Conservation (phyloP, 805 yeast species). For the Spathaspora arborariae region DNA sequence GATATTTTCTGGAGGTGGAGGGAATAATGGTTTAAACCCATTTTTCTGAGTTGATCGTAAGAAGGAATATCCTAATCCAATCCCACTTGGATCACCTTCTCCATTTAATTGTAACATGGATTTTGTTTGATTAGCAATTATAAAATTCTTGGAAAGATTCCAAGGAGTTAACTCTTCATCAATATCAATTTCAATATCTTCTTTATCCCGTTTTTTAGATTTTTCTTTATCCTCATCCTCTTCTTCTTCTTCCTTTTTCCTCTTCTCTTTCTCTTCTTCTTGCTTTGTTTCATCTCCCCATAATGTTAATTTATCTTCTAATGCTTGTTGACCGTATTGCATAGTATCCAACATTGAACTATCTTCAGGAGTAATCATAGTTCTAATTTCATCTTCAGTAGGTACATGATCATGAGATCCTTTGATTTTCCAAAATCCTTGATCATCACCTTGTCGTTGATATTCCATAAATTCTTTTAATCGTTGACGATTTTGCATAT, state of each 20-base stretch:
- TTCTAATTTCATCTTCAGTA: slow-evolving; percentile 66
- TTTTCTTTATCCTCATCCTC: slow-evolving; percentile 16
- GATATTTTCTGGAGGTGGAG: slow-evolving; percentile 31
- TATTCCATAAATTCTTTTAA: slow-evolving; percentile 97
- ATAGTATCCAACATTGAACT: slow-evolving; percentile 80
- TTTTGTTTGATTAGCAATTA: slow-evolving; percentile 92
- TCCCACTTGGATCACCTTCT: slow-evolving; percentile 91
- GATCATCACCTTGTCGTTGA: slow-evolving; percentile 90
- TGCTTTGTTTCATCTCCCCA: slow-evolving; percentile 31
- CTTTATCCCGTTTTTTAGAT: slow-evolving; percentile 30
- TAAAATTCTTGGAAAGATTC: slow-evolving; percentile 88
- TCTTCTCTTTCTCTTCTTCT: slow-evolving; percentile 21
- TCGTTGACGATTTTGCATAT: slow-evolving; percentile 94
- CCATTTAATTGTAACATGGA: slow-evolving; percentile 95
- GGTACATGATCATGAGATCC: slow-evolving; percentile 52
- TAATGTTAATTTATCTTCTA: slow-evolving; percentile 74
- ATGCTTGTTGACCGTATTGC: slow-evolving; percentile 87
- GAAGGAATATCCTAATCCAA: slow-evolving; percentile 85
- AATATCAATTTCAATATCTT: slow-evolving; percentile 49
- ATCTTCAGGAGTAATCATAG: slow-evolving; percentile 93
- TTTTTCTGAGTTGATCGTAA: slow-evolving; percentile 93
- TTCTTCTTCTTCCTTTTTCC: slow-evolving; percentile 20
- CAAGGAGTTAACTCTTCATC: slow-evolving; percentile 91
- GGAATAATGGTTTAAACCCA: slow-evolving; percentile 56
- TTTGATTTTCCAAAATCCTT: slow-evolving; percentile 91